These are phyloP conservation scores for Brassica carinata DNA, from an alignment of 345 rosid species.

Conservation along the genomic window DNA sequence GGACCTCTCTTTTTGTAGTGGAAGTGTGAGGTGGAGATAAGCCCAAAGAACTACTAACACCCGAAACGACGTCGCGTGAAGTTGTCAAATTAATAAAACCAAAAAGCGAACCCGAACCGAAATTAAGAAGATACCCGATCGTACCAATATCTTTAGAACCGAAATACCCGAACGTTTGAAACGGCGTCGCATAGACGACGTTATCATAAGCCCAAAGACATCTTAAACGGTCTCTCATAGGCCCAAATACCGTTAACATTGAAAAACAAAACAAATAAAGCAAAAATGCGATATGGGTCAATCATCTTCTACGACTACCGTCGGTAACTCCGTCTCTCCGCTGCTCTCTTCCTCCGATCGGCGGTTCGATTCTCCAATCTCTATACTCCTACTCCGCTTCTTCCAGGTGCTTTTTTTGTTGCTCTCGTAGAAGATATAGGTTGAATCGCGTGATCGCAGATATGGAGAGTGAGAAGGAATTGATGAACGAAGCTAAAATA, in stretches of 20 bases:
- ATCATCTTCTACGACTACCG: constrained; percentile 30
- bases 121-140: too few species aligned
- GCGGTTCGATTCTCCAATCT: constrained; percentile 1
- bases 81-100: neutral
- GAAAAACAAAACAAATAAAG: too few species aligned
- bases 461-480: constrained; percentile 47
- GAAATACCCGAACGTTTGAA: too few species aligned
- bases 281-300: constrained; percentile 12
- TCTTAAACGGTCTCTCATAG: too few species aligned
- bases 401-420: constrained; percentile 19
- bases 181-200: neutral
- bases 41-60: constrained; percentile 13
- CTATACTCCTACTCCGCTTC: neutral
- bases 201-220: too few species aligned
- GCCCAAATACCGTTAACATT: too few species aligned
- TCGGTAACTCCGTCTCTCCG: constrained; percentile 31
- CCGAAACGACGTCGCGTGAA: neutral
- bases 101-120: too few species aligned
- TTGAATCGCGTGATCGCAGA: constrained; percentile 22
- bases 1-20: constrained; percentile 27
- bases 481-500: constrained; percentile 37
- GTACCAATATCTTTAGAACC: too few species aligned
- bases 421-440: constrained; percentile 16
- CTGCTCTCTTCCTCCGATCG: constrained; percentile 25
- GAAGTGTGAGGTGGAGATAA: constrained; percentile 34